Evolutionary conservation across 1,139 yeast genomes (phyloP).

Genomic region (Debaryomycetaceae sp.): DNA sequence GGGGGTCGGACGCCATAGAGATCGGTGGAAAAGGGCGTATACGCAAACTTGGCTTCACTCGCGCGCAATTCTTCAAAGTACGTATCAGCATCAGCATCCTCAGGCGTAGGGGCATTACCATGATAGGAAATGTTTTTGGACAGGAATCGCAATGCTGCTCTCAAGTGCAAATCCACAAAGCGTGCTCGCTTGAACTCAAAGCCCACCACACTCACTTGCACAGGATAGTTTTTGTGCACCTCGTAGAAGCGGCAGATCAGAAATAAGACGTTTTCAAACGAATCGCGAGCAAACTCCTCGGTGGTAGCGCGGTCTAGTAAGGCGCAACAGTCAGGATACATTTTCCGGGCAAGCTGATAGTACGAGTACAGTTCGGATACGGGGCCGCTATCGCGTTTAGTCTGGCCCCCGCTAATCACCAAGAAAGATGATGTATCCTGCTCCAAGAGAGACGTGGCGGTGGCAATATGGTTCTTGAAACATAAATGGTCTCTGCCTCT

Average conservation of each 20-base stretch:
- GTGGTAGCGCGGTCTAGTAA: slow-evolving; percentile 18
- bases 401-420: slow-evolving; percentile 66
- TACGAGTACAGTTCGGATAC: slow-evolving; percentile 57
- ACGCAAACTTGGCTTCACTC: slow-evolving; percentile 47
- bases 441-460: slow-evolving; percentile 22
- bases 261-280: slow-evolving; percentile 67
- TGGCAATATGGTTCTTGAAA: slow-evolving; percentile 51
- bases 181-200: slow-evolving; percentile 62
- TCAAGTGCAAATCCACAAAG: slow-evolving; percentile 46
- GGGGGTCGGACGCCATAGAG: slow-evolving; percentile 47
- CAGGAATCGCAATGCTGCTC: slow-evolving; percentile 32
- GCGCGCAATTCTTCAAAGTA: slow-evolving; percentile 32
- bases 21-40: slow-evolving; percentile 43
- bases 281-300: slow-evolving; percentile 73
- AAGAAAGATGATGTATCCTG: slow-evolving; percentile 20
- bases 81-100: slow-evolving; percentile 9
- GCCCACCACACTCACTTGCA: slow-evolving; percentile 48
- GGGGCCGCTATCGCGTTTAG: slow-evolving; percentile 43
- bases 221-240: slow-evolving; percentile 37
- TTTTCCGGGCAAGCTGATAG: slow-evolving; percentile 20
- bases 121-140: slow-evolving; percentile 29
- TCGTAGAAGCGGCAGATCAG: slow-evolving; percentile 50
- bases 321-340: slow-evolving; percentile 2
- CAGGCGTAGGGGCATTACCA: slow-evolving; percentile 54
- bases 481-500: slow-evolving; percentile 61